phyloP scores from a whole-genome alignment of 2,329 filamentous ascomycete genomes.

The Chrysosporium keratinophilum region DNA sequence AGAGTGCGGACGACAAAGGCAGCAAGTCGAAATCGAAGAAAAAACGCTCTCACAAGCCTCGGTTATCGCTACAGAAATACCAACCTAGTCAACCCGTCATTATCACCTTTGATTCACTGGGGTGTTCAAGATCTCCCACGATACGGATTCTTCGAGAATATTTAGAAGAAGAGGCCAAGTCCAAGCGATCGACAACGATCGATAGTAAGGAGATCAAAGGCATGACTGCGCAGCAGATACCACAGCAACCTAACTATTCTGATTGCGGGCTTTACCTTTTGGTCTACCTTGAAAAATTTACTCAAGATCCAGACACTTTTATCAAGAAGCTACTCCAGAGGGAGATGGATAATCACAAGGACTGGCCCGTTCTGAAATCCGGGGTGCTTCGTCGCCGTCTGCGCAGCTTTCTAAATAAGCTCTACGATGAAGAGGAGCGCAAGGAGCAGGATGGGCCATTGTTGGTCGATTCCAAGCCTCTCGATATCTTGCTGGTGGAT shows the following conservation, averaged over 20 bases:
- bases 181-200: constrained; percentile 46
- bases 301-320: constrained; percentile 62
- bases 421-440: constrained; percentile 42
- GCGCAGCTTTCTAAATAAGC: constrained; percentile 52
- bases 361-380: constrained; percentile 47
- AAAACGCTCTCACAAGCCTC: constrained; percentile 19
- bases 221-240: constrained; percentile 64
- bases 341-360: constrained; percentile 47
- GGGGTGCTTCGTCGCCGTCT: constrained; percentile 54
- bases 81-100: constrained; percentile 55
- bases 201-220: constrained; percentile 41
- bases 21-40: constrained; percentile 15
- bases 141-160: constrained; percentile 65
- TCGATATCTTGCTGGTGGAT: constrained; percentile 15
- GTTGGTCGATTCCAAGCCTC: constrained; percentile 14
- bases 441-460: constrained; percentile 1
- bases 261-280: constrained; percentile 86
- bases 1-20: constrained; percentile 3
- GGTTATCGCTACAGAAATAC: constrained; percentile 31
- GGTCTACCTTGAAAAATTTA: constrained; percentile 73
- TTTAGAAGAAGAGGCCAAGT: constrained; percentile 59
- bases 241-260: constrained; percentile 69
- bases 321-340: constrained; percentile 54
- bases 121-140: constrained; percentile 52
- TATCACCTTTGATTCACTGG: constrained; percentile 79